Conservation (phyloP, 257 asterid genomes). For the Gardenia jasminoides region DNA sequence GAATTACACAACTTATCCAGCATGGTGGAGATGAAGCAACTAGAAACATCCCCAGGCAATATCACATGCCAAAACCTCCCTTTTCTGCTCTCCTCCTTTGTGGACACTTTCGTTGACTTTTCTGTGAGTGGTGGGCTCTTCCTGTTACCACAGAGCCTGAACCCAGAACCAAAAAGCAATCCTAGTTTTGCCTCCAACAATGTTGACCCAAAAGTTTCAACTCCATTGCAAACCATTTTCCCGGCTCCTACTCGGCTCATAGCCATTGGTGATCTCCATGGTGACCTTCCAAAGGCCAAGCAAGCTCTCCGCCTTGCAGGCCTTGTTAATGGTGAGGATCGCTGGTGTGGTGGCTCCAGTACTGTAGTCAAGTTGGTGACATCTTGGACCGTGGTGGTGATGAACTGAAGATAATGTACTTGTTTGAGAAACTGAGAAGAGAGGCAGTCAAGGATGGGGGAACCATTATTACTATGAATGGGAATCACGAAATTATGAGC, state of each 20-base stretch:
- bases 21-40: constrained; percentile 1
- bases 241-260: constrained; percentile 69
- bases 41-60: constrained; percentile 26
- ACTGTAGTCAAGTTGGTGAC: constrained; percentile 94
- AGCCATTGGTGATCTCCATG: constrained; percentile 93
- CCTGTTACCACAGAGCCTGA: constrained; percentile 44
- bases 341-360: constrained; percentile 80
- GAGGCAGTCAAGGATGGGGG: constrained; percentile 73
- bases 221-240: constrained; percentile 49
- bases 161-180: constrained; percentile 3
- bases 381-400: constrained; percentile 92
- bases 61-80: constrained; percentile 60
- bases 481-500: constrained; percentile 93
- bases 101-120: constrained; percentile 83
- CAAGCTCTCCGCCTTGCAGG: constrained; percentile 68
- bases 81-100: constrained; percentile 58
- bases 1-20: not conserved
- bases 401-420: constrained; percentile 75
- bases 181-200: not conserved
- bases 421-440: constrained; percentile 77
- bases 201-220: not conserved
- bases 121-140: constrained; percentile 89
- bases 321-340: constrained; percentile 52
- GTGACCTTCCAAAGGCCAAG: constrained; percentile 80
- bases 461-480: constrained; percentile 71